Percentiles rank a stretch among this genome's conserved stretches.
phyloP scores from a whole-genome alignment of 23 red algal species.

The Gracilaria domingensis region DNA sequence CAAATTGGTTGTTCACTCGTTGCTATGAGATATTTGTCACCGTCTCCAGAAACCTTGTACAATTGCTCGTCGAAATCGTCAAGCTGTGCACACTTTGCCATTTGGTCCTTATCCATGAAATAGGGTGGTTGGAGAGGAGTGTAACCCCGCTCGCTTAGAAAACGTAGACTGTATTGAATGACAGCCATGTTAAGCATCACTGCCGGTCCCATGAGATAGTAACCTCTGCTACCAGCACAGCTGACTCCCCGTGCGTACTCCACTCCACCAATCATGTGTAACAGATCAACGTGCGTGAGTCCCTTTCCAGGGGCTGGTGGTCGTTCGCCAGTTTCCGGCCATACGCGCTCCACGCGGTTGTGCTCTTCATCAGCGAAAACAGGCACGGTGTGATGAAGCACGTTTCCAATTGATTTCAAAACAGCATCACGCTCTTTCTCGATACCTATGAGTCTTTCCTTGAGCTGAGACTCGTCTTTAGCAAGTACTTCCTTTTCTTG shows the following conservation, averaged over 20 bases:
- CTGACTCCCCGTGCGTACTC: slow-evolving; percentile 92
- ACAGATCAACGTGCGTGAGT: slow-evolving; percentile 94
- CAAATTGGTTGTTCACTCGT: slow-evolving; percentile 98
- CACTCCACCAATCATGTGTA: slow-evolving; percentile 94
- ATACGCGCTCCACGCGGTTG: slow-evolving; percentile 87
- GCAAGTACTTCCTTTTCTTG: slow-evolving; percentile 57
- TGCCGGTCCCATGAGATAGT: slow-evolving; percentile 92
- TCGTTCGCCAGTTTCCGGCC: slow-evolving; percentile 70
- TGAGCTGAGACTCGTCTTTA: slow-evolving; percentile 40
- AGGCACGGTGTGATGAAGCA: slow-evolving; percentile 89
- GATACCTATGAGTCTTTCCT: slow-evolving; percentile 54
- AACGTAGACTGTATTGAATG: slow-evolving; percentile 88
- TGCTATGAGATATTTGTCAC: slow-evolving; percentile 98
- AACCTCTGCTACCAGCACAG: slow-evolving; percentile 92
- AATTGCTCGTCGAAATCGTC: slow-evolving; percentile 99
- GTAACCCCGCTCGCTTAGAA: slow-evolving; percentile 81
- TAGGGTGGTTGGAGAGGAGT: slow-evolving; percentile 89
- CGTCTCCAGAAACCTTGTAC: slow-evolving; percentile 91
- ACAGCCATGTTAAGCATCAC: slow-evolving; percentile 95
- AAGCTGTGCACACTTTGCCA: slow-evolving; percentile 98
- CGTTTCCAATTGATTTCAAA: slow-evolving; percentile 86
- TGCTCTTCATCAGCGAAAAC: slow-evolving; percentile 85
- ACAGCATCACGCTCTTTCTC: slow-evolving; percentile 81
- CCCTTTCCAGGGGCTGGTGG: slow-evolving; percentile 59
- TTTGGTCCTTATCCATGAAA: slow-evolving; percentile 97